Percentiles rank a stretch among this genome's conserved stretches.
Evolutionary conservation across 805 yeast species (phyloP).

Genomic region (Zygoascus tannicola): DNA sequence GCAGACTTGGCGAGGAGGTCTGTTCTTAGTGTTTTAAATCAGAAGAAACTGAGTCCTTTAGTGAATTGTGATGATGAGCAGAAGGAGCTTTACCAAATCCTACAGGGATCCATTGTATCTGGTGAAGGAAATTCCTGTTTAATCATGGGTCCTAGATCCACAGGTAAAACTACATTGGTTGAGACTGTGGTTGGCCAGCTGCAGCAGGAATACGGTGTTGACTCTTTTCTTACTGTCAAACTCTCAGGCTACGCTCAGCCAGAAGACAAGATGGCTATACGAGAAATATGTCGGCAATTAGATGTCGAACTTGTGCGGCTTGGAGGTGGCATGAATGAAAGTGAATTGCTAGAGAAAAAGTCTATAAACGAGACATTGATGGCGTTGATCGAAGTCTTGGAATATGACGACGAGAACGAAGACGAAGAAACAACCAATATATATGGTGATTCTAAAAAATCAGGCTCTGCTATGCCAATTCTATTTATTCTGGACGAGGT

Average conservation of each 20-base stretch:
- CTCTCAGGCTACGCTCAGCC: constrained; percentile 64
- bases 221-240: constrained; percentile 47
- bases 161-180: constrained; percentile 64
- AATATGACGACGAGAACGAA: constrained; percentile 16
- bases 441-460: background rate
- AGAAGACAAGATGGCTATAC: constrained; percentile 70
- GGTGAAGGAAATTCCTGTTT: constrained; percentile 76
- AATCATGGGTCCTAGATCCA: constrained; percentile 68
- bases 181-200: constrained; percentile 46
- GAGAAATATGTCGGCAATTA: constrained; percentile 78
- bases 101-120: constrained; percentile 55
- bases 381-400: constrained; percentile 22
- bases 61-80: constrained; percentile 32
- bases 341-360: constrained; percentile 22
- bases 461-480: constrained; percentile 39
- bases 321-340: constrained; percentile 14
- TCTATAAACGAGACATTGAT: constrained; percentile 23
- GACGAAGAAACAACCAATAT: constrained; percentile 2
- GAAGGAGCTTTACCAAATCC: constrained; percentile 44
- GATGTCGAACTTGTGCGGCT: constrained; percentile 34
- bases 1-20: constrained; percentile 6
- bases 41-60: constrained; percentile 20
- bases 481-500: constrained; percentile 78
- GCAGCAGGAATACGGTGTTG: constrained; percentile 28
- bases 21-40: constrained; percentile 25